These are phyloP conservation scores for Leucogyrophana mollusca DNA, from an alignment of 768 basidiomycete species.

Conservation along the genomic window DNA sequence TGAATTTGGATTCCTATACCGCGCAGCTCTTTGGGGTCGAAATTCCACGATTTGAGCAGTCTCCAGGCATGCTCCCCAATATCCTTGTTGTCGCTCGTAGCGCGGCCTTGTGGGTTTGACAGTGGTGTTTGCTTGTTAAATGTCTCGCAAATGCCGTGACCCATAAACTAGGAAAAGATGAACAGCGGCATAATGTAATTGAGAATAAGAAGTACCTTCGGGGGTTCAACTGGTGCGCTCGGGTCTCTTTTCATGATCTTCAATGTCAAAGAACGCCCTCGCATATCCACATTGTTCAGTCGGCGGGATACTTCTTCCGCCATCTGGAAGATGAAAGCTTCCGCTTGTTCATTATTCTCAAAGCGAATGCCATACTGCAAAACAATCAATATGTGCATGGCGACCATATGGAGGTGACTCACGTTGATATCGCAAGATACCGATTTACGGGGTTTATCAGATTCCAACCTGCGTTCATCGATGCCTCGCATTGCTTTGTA, in stretches of 20 bases:
- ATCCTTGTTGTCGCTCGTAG: constrained; percentile 69
- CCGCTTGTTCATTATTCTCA: constrained; percentile 76
- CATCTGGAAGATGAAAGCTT: constrained; percentile 74
- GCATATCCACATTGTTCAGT: constrained; percentile 64
- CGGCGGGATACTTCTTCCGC: constrained; percentile 74
- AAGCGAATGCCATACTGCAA: constrained; percentile 93
- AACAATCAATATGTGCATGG: constrained; percentile 5
- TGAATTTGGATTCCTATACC: constrained; percentile 91
- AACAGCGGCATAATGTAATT: neutral
- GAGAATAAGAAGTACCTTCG: constrained; percentile 60
- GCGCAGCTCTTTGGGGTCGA: constrained; percentile 85
- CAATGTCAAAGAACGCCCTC: constrained; percentile 75
- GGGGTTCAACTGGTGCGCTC: constrained; percentile 81
- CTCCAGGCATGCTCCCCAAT: constrained; percentile 80
- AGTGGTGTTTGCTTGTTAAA: constrained; percentile 75
- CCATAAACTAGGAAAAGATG: constrained; percentile 65
- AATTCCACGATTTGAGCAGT: constrained; percentile 66
- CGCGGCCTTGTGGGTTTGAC: constrained; percentile 54
- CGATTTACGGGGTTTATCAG: constrained; percentile 83
- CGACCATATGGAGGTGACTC: constrained; percentile 29
- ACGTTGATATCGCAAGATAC: constrained; percentile 97
- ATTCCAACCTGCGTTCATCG: constrained; percentile 77
- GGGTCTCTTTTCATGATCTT: constrained; percentile 90
- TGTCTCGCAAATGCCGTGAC: constrained; percentile 82
- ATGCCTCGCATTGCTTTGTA: constrained; percentile 83